phyloP scores from a whole-genome alignment of 352 stramenopile genomes.

The Phytophthora ohioensis region DNA sequence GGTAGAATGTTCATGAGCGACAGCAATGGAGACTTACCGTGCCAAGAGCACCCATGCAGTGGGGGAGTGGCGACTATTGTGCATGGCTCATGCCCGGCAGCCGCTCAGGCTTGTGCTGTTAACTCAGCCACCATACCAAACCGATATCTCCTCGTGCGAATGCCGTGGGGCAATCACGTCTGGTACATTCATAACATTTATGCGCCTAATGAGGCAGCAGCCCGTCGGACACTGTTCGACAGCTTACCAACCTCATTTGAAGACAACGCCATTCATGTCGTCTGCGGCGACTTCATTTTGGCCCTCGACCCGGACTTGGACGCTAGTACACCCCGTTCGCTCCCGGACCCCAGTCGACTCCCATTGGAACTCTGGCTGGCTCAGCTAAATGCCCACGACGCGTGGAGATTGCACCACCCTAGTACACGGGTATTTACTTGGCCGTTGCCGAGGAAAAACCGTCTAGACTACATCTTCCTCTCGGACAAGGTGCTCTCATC shows the following conservation, averaged over 20 bases:
- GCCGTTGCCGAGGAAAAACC: too few species aligned
- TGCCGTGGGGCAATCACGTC: background rate
- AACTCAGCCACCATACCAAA: background rate
- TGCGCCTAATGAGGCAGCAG: conserved; percentile 8
- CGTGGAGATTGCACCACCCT: too few species aligned
- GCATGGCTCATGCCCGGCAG: conserved; percentile 6
- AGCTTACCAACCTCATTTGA: conserved; percentile 5
- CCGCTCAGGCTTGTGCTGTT: background rate
- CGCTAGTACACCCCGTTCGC: too few species aligned
- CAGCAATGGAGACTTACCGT: background rate
- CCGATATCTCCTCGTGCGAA: background rate
- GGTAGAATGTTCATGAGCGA: background rate
- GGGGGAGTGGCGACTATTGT: conserved; percentile 6
- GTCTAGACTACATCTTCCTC: too few species aligned
- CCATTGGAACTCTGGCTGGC: too few species aligned
- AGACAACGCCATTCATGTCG: conserved; percentile 6
- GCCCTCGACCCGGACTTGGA: too few species aligned
- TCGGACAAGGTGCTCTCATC: too few species aligned
- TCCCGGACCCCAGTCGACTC: too few species aligned
- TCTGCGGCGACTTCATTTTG: conserved; percentile 15
- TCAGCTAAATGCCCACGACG: too few species aligned
- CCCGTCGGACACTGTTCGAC: background rate
- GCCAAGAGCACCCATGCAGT: background rate
- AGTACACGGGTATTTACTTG: too few species aligned
- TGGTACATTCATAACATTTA: conserved; percentile 22